A percentile compares a stretch with the other conserved stretches of the same genome.
These are phyloP conservation scores for Silene noctiflora DNA, from an alignment of 179 eudicot species.

Conservation along the genomic window DNA sequence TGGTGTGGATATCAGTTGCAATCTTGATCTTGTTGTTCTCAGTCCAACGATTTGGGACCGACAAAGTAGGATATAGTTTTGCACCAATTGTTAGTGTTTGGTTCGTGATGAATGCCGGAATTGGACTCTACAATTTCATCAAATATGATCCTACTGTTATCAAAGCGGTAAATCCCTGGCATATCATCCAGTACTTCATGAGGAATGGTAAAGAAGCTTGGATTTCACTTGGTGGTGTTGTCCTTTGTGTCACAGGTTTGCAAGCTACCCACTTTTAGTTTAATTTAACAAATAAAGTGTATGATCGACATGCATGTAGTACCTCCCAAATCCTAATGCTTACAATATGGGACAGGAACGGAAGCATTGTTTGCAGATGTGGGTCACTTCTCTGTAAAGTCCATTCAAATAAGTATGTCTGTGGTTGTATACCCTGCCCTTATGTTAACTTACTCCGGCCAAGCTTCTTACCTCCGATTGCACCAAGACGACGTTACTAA, in stretches of 20 bases:
- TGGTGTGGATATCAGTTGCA: slow-evolving; percentile 61
- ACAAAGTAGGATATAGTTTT: slow-evolving; percentile 74
- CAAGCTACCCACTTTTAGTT: too few relatives aligned
- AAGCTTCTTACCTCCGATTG: slow-evolving; percentile 60
- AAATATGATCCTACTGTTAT: slow-evolving; percentile 54
- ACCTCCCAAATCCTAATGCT: not conserved
- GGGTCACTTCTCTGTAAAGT: slow-evolving; percentile 66
- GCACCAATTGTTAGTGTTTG: slow-evolving; percentile 65
- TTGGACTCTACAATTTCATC: slow-evolving; percentile 65
- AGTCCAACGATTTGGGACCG: slow-evolving; percentile 78
- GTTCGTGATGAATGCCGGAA: slow-evolving; percentile 52
- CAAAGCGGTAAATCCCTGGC: slow-evolving; percentile 65
- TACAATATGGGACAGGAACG: slow-evolving; percentile 39
- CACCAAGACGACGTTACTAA: slow-evolving; percentile 35
- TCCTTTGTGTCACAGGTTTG: slow-evolving; percentile 66
- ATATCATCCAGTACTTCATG: slow-evolving; percentile 56
- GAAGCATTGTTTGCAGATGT: slow-evolving; percentile 87
- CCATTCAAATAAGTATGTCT: slow-evolving; percentile 77
- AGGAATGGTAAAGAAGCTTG: slow-evolving; percentile 67
- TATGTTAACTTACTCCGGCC: slow-evolving; percentile 62
- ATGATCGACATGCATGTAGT: too few relatives aligned
- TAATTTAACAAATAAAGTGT: too few relatives aligned
- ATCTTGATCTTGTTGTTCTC: slow-evolving; percentile 51
- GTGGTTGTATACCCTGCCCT: slow-evolving; percentile 57
- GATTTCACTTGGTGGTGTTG: slow-evolving; percentile 81